A percentile compares a stretch with the other conserved stretches of the same genome.
phyloP scores from a whole-genome alignment of 305 asterid genomes.

The Solanum chacoense region DNA sequence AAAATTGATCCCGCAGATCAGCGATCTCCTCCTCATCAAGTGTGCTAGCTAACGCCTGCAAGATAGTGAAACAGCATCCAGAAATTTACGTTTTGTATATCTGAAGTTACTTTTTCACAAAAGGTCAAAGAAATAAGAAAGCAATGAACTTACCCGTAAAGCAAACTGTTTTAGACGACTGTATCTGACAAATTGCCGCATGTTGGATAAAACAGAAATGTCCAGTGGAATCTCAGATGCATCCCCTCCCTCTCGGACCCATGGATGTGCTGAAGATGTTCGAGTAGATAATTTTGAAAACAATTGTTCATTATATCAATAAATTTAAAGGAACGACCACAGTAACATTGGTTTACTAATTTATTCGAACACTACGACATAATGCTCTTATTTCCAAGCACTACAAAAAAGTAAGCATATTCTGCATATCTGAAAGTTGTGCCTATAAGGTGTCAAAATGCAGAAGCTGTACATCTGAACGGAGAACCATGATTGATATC shows the following conservation, averaged over 20 bases:
- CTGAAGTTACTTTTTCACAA: background rate
- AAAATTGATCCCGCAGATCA: conserved; percentile 74
- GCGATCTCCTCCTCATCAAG: conserved; percentile 73
- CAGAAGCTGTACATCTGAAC: background rate
- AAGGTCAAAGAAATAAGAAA: background rate
- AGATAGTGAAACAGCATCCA: background rate
- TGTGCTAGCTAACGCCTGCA: conserved; percentile 77
- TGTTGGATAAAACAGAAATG: conserved; percentile 69
- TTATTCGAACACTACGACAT: background rate
- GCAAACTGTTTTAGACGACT: conserved; percentile 78
- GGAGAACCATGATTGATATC: background rate
- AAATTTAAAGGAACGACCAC: background rate
- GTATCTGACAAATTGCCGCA: conserved; percentile 76
- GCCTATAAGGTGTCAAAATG: background rate
- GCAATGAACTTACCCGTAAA: conserved; percentile 41
- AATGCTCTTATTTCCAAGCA: background rate
- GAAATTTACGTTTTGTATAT: background rate
- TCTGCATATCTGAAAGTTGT: background rate
- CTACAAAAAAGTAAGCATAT: background rate
- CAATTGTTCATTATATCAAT: background rate
- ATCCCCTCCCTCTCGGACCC: conserved; percentile 92
- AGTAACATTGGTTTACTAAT: background rate
- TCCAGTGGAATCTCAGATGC: conserved; percentile 86
- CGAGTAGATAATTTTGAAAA: background rate
- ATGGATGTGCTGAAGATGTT: conserved; percentile 61